Conservation (phyloP, 352 stramenopile genomes). For the Pythium monospermum region DNA sequence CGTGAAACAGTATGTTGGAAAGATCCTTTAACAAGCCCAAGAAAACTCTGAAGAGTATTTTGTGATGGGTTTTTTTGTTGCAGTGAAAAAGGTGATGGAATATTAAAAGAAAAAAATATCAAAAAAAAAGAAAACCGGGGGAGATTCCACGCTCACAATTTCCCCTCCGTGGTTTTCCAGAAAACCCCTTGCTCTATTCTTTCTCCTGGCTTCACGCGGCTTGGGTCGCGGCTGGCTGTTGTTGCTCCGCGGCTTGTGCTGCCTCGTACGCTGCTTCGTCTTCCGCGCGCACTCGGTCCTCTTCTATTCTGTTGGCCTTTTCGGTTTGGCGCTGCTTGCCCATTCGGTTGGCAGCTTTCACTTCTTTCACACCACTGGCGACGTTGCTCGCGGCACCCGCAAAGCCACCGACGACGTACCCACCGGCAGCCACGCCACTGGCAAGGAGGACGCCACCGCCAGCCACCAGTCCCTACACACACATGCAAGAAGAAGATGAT, state of each 20-base stretch:
- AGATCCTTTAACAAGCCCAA: too few species aligned
- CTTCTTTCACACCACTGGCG: slow-evolving; percentile 71
- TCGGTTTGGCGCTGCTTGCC: slow-evolving; percentile 36
- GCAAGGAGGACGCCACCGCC: slow-evolving; percentile 69
- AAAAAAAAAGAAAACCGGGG: too few species aligned
- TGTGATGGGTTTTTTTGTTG: too few species aligned
- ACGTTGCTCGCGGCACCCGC: slow-evolving; percentile 79
- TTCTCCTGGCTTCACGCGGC: too few species aligned
- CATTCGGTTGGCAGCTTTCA: slow-evolving; percentile 74
- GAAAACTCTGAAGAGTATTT: too few species aligned
- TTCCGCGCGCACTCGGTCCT: slow-evolving; percentile 12
- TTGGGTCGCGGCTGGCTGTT: too few species aligned
- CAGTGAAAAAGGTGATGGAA: too few species aligned
- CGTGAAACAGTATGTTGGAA: too few species aligned
- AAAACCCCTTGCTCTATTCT: too few species aligned
- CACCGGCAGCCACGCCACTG: slow-evolving; percentile 68
- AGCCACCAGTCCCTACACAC: slow-evolving; percentile 60
- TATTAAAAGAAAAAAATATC: not conserved
- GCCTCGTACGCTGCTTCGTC: not conserved
- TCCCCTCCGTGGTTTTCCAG: too few species aligned
- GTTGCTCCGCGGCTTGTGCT: too few species aligned
- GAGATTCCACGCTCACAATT: too few species aligned
- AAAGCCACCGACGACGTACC: slow-evolving; percentile 78
- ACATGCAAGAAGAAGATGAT: not conserved
- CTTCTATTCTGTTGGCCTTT: slow-evolving; percentile 8